A percentile compares a stretch with the other conserved stretches of the same genome.
Evolutionary conservation across 2,329 filamentous ascomycete genomes (phyloP).

Genomic region (Fonsecaea erecta): DNA sequence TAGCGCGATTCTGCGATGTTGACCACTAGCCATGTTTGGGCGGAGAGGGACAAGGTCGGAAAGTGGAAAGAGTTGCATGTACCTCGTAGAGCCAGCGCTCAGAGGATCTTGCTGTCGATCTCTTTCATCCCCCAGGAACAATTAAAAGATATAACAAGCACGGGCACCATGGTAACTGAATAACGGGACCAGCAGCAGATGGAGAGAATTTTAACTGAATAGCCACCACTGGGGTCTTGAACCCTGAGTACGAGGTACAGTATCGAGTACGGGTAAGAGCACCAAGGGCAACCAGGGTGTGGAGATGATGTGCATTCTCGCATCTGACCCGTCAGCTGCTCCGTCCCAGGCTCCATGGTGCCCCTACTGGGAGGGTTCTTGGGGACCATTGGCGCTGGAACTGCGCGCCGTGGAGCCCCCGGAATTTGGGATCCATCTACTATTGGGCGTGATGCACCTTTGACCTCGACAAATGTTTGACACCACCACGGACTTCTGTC

Average conservation of each 20-base stretch:
- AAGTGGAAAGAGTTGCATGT: not conserved
- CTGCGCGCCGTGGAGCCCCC: conserved; percentile 12
- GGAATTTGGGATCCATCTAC: not conserved
- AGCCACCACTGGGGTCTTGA: not conserved
- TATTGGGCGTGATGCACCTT: conserved; percentile 4
- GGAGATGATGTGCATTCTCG: not conserved
- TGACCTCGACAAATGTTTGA: conserved; percentile 3
- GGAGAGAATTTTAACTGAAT: not conserved
- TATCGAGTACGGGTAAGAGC: too few relatives aligned
- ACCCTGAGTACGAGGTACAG: too few relatives aligned
- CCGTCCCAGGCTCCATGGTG: not conserved
- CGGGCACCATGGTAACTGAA: too few relatives aligned
- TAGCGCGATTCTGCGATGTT: conserved; percentile 9
- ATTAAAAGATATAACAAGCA: not conserved
- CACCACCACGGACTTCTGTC: conserved; percentile 22
- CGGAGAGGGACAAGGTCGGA: not conserved
- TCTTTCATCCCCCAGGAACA: not conserved
- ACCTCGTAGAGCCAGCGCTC: not conserved
- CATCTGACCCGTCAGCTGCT: not conserved
- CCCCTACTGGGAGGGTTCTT: not conserved
- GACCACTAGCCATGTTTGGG: conserved; percentile 11
- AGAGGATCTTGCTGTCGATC: not conserved
- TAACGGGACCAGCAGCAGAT: not conserved
- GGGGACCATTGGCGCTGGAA: conserved; percentile 7
- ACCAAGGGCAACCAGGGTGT: not conserved